Conservation (phyloP, 192 early-diverging fungal genomes). For the Globomyces pollinis-pini region DNA sequence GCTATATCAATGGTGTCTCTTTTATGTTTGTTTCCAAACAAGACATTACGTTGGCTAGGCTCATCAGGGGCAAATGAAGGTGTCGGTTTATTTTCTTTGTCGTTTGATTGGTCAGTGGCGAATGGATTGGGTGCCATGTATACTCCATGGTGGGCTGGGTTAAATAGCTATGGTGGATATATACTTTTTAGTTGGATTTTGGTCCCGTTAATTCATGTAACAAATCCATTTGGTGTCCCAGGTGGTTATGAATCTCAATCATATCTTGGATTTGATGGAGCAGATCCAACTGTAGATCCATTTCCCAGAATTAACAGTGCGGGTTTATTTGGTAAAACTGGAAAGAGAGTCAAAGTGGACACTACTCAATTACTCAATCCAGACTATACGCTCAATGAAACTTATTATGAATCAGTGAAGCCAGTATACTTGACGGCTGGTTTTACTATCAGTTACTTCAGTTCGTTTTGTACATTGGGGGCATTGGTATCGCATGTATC, state of each 20-base stretch:
- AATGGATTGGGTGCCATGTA: slow-evolving; percentile 45
- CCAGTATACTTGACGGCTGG: slow-evolving; percentile 20
- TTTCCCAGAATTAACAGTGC: slow-evolving; percentile 13
- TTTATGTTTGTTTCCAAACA: slow-evolving; percentile 58
- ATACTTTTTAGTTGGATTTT: slow-evolving; percentile 68
- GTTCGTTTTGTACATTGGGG: slow-evolving; percentile 37
- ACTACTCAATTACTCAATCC: neutral
- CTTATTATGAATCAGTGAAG: neutral
- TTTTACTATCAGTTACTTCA: slow-evolving; percentile 23
- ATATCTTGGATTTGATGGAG: neutral
- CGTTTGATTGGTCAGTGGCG: slow-evolving; percentile 65
- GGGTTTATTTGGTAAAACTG: slow-evolving; percentile 13
- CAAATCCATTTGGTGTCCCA: slow-evolving; percentile 3
- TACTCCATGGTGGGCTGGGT: slow-evolving; percentile 63
- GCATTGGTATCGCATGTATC: slow-evolving; percentile 48
- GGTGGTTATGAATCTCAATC: neutral
- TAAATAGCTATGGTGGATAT: slow-evolving; percentile 66
- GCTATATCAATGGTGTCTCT: slow-evolving; percentile 53
- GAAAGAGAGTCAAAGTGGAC: neutral
- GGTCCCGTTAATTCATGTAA: slow-evolving; percentile 36
- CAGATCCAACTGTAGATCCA: neutral
- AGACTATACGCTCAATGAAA: neutral
- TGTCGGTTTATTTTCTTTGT: slow-evolving; percentile 37
- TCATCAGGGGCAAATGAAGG: slow-evolving; percentile 1
- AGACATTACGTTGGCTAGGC: too few species aligned